These are phyloP conservation scores for Botrytis medusae DNA, from an alignment of 2,329 filamentous ascomycete genomes.

Conservation along the genomic window DNA sequence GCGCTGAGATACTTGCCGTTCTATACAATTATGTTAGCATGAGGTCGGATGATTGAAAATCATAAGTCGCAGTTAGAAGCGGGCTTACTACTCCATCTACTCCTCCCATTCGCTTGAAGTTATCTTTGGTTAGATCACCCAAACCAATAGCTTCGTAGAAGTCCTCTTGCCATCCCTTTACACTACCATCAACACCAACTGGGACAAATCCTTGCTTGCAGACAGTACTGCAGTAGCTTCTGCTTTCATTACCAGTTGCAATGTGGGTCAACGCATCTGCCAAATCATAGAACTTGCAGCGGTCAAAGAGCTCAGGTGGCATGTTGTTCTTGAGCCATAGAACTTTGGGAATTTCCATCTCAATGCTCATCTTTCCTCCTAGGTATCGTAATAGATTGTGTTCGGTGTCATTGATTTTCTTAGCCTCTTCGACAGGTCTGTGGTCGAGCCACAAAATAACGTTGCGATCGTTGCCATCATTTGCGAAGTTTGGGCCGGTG, in stretches of 20 bases:
- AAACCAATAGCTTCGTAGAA: constrained; percentile 87
- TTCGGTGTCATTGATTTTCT: constrained; percentile 86
- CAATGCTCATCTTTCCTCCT: constrained; percentile 96
- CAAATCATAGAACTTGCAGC: constrained; percentile 96
- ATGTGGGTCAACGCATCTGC: constrained; percentile 91
- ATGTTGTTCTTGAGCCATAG: constrained; percentile 99
- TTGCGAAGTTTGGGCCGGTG: constrained; percentile 81
- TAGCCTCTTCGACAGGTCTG: constrained; percentile 84
- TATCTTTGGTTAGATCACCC: constrained; percentile 76
- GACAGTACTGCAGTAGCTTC: constrained; percentile 93
- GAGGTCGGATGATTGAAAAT: constrained; percentile 17
- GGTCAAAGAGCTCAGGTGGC: constrained; percentile 83
- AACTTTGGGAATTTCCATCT: constrained; percentile 99
- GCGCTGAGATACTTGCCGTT: constrained; percentile 90
- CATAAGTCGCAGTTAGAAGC: constrained; percentile 43
- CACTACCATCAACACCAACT: constrained; percentile 93
- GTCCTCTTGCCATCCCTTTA: constrained; percentile 97
- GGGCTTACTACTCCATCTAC: constrained; percentile 87
- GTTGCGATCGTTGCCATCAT: constrained; percentile 82
- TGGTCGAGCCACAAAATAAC: constrained; percentile 98
- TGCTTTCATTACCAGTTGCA: constrained; percentile 85
- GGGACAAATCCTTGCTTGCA: constrained; percentile 98
- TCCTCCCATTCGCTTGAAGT: constrained; percentile 91
- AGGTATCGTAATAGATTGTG: constrained; percentile 96
- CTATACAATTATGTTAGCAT: constrained; percentile 48